phyloP scores from a whole-genome alignment of 2,329 filamentous ascomycete species.

The Colletotrichum siamense region DNA sequence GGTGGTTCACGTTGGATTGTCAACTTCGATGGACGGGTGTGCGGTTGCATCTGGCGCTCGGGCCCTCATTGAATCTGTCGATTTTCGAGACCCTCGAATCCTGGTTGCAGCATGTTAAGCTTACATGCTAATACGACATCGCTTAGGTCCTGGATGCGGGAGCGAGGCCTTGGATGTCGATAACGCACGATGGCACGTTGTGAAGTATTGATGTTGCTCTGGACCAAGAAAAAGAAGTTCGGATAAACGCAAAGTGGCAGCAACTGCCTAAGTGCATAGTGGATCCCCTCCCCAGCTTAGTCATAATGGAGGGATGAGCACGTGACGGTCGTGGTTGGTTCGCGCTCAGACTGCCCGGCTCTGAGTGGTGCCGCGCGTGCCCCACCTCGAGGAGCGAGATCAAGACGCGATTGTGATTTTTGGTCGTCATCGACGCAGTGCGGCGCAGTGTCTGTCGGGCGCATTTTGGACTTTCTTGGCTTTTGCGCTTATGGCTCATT shows the following conservation, averaged over 20 bases:
- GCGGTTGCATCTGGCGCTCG: not conserved
- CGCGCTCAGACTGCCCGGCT: not conserved
- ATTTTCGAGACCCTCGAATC: not conserved
- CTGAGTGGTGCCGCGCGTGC: not conserved
- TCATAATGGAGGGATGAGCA: not conserved
- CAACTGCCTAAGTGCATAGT: not conserved
- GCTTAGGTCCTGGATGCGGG: not conserved
- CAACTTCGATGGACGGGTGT: not conserved
- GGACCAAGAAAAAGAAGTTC: not conserved
- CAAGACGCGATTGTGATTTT: constrained; percentile 3
- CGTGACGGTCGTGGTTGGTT: constrained; percentile 2
- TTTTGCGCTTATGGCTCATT: not conserved
- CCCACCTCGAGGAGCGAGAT: not conserved
- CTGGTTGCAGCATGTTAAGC: not conserved
- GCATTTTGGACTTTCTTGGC: not conserved
- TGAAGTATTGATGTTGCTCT: not conserved
- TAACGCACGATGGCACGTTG: not conserved
- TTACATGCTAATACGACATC: not conserved
- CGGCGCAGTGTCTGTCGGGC: not conserved
- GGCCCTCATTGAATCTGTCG: not conserved
- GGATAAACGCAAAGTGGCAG: not conserved
- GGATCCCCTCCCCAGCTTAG: too few species aligned
- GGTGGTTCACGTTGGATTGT: not conserved
- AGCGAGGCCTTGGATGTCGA: not conserved
- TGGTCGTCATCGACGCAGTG: not conserved